phyloP scores from a whole-genome alignment of 805 yeast genomes.

The Starmerella sirachaensis region DNA sequence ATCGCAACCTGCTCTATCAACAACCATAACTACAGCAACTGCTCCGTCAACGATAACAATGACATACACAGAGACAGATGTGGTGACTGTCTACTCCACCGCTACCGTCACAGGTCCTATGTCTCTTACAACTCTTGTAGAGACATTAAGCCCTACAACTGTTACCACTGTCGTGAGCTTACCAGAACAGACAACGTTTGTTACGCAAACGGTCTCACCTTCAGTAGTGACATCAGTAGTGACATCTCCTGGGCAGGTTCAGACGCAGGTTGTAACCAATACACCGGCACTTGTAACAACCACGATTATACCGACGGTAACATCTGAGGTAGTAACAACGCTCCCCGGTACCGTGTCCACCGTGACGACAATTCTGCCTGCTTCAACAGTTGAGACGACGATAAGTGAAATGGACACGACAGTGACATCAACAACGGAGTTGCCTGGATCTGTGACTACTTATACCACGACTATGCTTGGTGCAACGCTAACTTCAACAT shows the following conservation, averaged over 20 bases:
- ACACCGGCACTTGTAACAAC: constrained; percentile 11
- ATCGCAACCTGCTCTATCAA: constrained; percentile 6
- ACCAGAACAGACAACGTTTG: constrained; percentile 7
- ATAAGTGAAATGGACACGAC: constrained; percentile 4
- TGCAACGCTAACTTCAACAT: constrained; percentile 1
- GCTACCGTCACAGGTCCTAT: constrained; percentile 1
- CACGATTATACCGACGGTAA: constrained; percentile 2
- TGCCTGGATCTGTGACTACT: constrained; percentile 4
- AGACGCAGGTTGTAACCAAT: constrained; percentile 13
- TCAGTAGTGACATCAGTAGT: constrained; percentile 1
- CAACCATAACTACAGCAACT: constrained; percentile 8
- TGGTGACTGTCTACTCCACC: constrained; percentile 5
- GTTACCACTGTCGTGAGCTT: constrained; percentile 4
- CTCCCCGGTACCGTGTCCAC: constrained; percentile 7
- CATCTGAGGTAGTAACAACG: constrained; percentile 3
- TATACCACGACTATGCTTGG: constrained; percentile 5
- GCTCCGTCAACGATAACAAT: constrained; percentile 5
- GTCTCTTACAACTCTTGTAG: constrained; percentile 2
- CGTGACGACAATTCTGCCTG: constrained; percentile 9
- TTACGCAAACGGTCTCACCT: constrained; percentile 5
- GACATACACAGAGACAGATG: constrained; percentile 5
- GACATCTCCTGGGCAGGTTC: constrained; percentile 7
- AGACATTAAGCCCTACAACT: constrained; percentile 6
- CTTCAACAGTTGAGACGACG: neutral
- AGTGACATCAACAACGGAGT: constrained; percentile 1